Base-by-base conservation (phyloP, 495 filamentous ascomycete genomes). In the Penicillium crystallinum region DNA sequence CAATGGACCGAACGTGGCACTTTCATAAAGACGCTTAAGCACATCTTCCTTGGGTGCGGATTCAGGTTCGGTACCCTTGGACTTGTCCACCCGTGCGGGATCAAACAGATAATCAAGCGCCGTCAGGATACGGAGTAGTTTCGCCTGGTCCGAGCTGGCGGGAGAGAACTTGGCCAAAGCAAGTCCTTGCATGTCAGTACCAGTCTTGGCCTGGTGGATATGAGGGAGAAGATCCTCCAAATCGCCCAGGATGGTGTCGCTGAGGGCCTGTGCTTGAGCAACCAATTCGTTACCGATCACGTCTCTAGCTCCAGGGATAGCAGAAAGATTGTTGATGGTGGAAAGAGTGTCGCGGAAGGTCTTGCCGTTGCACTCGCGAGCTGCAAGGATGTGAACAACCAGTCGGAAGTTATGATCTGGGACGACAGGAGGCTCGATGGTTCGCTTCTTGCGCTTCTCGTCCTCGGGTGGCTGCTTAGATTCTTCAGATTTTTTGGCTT, bases 71-170 rank as follows among this genome's bases (percentile, higher is more conserved):
- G 62, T 64, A 40, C 76, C 76, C 52, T 81, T 78, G 7, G 76
- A 72, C 61, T 81, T 81, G 23, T 79, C 74, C 5, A 71, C 72
- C 12, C 81, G 78, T 58, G 81, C 84, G 19, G 82, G 83, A 54
- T 92, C 89, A 63, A 97, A 99, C 47, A 99, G 73, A 66, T 97
- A 96, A 63, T 97, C 93, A 40, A 99, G 84, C 2, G 95, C 93
- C 2, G 91, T 96, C 15, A 99, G 70, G n/a, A 96, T 85, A 49
- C 95, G 86, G 18, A 97, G 79, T 37, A 99, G 73, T 67, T 97
- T 99, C 40, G 91, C 90, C 67, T 97, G 93, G 60, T 97, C 91
- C 8, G 93, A 97, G 52, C 88, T 89, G 25, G 90, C 84, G 6
- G 93, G 92, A 8, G 95, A 97, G 70, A 99, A 97, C 64, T 96